Evolutionary conservation across 257 asterid species (phyloP), one percentile per base, ranked within the genome.

Genomic region (Sherardia arvensis): DNA sequence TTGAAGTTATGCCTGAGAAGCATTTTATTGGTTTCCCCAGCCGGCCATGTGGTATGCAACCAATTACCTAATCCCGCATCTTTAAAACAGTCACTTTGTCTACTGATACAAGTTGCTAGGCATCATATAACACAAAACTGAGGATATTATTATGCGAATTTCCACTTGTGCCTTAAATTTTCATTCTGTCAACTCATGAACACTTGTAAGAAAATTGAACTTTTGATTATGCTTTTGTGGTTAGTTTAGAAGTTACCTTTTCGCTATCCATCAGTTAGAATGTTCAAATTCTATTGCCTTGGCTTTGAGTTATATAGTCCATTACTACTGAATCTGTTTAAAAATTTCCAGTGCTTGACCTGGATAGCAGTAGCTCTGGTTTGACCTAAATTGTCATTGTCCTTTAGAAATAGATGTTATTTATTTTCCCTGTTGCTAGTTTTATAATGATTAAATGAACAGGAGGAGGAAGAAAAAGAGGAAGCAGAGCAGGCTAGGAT

Each of bases 391-490:
- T 48, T 38, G n/a, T 53, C 45, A 34, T 32, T 22, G 7, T 33
- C 12, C 26, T 43, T 33, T 61, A 62, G 18, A 26, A 27, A 18
- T 43, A 62, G 57, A n/a, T 8, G 54, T 40, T 18, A 25, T 58
- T 30, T 14, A 57, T 9, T 17, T 29, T 62, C 10, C 53, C 25
- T n/a, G 29, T 38, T 61, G 22, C 64, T 80, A 66, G 58, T 65
- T 57, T 22, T 66, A 29, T 74, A 61, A 58, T 43, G 77, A 66
- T 72, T 68, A 64, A 68, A 76, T 68, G 23, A 54, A 54, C 76
- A 89, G 97, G 98, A 87, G 80, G 99, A 92, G 80, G 96, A 88
- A 78, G 95, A 83, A 78, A 81, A 84, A 69, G 89, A 82, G 81
- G 98, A 91, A 83, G 92, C 75, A 71, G 80, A 86, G 74, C 88